phyloP scores from a whole-genome alignment of 108 stramenopile species.

The Pseudonitzschia multiseries region DNA sequence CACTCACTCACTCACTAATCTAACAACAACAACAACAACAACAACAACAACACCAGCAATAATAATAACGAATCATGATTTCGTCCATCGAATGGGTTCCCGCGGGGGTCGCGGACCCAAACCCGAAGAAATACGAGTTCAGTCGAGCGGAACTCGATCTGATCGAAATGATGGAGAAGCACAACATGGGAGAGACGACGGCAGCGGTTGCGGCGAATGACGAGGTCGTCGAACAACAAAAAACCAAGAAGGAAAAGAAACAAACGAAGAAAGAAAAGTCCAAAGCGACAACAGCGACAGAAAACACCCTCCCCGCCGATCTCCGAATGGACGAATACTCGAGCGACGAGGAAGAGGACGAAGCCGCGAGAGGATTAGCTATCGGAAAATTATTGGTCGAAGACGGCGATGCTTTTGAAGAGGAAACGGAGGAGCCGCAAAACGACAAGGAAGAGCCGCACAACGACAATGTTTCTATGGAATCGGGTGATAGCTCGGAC shows the following conservation, averaged over 20 bases:
- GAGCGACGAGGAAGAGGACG: constrained; percentile 83
- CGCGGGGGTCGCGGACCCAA: constrained; percentile 76
- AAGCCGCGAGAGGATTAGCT: constrained; percentile 36
- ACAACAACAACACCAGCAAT: too few species aligned
- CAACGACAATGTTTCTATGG: constrained; percentile 14
- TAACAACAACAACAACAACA: too few species aligned
- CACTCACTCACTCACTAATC: too few species aligned
- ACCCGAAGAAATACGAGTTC: constrained; percentile 82
- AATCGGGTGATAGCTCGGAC: constrained; percentile 1
- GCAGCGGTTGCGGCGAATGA: too few species aligned
- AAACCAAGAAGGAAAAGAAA: constrained; percentile 14
- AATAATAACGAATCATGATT: too few species aligned
- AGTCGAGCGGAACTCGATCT: constrained; percentile 71
- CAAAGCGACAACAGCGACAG: constrained; percentile 49
- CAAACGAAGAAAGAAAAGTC: constrained; percentile 21
- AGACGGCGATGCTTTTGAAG: constrained; percentile 54
- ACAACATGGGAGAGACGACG: constrained; percentile 14
- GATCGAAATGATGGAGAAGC: constrained; percentile 50
- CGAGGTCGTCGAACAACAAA: not conserved
- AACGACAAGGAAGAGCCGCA: constrained; percentile 33
- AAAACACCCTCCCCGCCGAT: constrained; percentile 68
- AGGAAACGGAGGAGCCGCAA: constrained; percentile 29
- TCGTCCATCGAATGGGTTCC: constrained; percentile 78
- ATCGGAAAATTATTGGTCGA: constrained; percentile 80
- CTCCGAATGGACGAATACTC: constrained; percentile 93